Conservation (phyloP, 306 rosid genomes). For the Bauhinia variegata region DNA sequence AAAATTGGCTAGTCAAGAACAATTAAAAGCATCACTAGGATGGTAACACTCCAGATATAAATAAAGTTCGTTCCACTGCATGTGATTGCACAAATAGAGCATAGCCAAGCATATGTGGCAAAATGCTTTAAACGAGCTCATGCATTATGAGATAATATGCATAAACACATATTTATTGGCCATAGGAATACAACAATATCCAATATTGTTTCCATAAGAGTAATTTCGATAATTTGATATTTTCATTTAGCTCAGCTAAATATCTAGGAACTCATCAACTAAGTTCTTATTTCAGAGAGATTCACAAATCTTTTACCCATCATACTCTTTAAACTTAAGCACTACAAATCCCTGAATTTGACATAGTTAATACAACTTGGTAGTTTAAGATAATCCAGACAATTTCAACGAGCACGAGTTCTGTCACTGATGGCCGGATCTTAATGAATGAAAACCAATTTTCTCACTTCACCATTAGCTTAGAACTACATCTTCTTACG, state of each 20-base stretch:
- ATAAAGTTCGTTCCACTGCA: neutral
- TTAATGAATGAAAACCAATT: neutral
- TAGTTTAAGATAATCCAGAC: neutral
- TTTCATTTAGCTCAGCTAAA: neutral
- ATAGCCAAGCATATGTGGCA: neutral
- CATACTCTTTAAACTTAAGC: neutral
- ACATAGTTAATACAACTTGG: neutral
- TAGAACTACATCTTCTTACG: constrained; percentile 36
- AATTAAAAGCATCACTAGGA: neutral
- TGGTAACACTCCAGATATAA: no score
- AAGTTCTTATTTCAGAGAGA: neutral
- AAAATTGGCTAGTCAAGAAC: neutral
- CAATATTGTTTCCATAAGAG: neutral
- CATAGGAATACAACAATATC: neutral
- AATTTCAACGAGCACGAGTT: neutral
- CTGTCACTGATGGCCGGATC: constrained; percentile 1
- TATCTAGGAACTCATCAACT: no score
- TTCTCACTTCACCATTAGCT: neutral
- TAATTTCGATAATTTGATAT: neutral
- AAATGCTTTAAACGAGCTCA: neutral
- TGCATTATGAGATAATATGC: neutral
- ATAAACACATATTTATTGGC: neutral
- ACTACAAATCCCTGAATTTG: neutral
- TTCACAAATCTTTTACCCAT: neutral
- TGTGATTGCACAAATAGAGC: neutral